Evolutionary conservation across 345 rosid species (phyloP).

Genomic region (Pugionium cornutum): DNA sequence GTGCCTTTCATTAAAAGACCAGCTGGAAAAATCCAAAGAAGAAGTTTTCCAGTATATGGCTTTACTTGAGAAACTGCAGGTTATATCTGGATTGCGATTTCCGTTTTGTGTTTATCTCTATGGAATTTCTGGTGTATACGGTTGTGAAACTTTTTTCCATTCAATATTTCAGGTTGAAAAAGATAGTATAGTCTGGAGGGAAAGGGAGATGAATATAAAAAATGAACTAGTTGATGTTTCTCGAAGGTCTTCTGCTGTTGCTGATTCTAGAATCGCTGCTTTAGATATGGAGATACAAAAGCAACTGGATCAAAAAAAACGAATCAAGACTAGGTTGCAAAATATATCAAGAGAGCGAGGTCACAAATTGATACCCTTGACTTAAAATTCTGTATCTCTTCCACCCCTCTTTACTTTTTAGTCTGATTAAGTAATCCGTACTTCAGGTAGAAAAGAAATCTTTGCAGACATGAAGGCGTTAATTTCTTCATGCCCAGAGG

Average conservation of each 20-base stretch:
- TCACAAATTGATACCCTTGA: conserved; percentile 34
- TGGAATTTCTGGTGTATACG: conserved; percentile 11
- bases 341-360: conserved; percentile 78
- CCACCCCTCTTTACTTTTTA: conserved; percentile 24
- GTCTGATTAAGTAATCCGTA: conserved; percentile 38
- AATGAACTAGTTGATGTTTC: conserved; percentile 71
- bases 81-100: conserved; percentile 68
- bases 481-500: conserved; percentile 86
- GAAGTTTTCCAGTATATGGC: conserved; percentile 68
- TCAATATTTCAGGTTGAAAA: conserved; percentile 69
- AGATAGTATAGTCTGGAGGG: conserved; percentile 84
- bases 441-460: conserved; percentile 85
- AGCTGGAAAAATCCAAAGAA: conserved; percentile 71
- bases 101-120: conserved; percentile 35
- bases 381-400: conserved; percentile 20
- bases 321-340: conserved; percentile 63
- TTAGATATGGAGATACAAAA: conserved; percentile 63
- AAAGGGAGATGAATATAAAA: conserved; percentile 72
- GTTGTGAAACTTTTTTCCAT: conserved; percentile 37
- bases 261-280: conserved; percentile 66
- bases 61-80: conserved; percentile 90
- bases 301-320: conserved; percentile 58
- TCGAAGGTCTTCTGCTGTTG: conserved; percentile 65
- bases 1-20: conserved; percentile 61
- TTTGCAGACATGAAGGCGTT: conserved; percentile 81